Conservation (phyloP, 208 protist species). For the Leishmania turanica region DNA sequence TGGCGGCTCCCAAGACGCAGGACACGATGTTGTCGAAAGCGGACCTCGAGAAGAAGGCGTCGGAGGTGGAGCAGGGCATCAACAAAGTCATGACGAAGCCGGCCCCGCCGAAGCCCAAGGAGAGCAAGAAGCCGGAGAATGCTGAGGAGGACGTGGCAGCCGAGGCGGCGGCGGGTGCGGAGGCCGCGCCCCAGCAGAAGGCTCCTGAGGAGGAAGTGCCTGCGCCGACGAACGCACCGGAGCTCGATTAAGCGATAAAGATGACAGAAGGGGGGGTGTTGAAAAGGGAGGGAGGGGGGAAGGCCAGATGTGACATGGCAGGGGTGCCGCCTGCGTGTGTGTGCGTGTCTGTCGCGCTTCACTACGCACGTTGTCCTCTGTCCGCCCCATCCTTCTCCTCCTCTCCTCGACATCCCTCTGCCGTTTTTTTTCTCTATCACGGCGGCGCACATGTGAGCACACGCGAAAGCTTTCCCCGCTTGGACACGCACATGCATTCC, state of each 20-base stretch:
- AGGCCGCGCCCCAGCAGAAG: constrained; percentile 11
- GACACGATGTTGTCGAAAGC: constrained; percentile 37
- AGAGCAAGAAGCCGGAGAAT: constrained; percentile 28
- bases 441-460: neutral
- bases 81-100: constrained; percentile 47
- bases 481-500: neutral
- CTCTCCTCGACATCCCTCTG: neutral
- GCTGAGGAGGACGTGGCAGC: constrained; percentile 33
- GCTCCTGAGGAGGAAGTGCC: constrained; percentile 25
- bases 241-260: constrained; percentile 40
- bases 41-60: constrained; percentile 43
- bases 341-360: constrained; percentile 3
- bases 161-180: constrained; percentile 17
- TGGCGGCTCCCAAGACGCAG: constrained; percentile 48
- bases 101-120: constrained; percentile 56
- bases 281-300: neutral
- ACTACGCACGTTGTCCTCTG: neutral
- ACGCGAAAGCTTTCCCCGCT: neutral
- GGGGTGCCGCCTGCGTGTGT: neutral
- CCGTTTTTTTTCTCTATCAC: neutral
- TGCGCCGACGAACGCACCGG: constrained; percentile 23
- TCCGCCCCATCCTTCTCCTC: neutral
- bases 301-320: neutral
- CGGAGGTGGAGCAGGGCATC: constrained; percentile 43
- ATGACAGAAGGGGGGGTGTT: neutral